Conservation (phyloP, 106 monocot genomes). For the Apostasia shenzhenica region DNA sequence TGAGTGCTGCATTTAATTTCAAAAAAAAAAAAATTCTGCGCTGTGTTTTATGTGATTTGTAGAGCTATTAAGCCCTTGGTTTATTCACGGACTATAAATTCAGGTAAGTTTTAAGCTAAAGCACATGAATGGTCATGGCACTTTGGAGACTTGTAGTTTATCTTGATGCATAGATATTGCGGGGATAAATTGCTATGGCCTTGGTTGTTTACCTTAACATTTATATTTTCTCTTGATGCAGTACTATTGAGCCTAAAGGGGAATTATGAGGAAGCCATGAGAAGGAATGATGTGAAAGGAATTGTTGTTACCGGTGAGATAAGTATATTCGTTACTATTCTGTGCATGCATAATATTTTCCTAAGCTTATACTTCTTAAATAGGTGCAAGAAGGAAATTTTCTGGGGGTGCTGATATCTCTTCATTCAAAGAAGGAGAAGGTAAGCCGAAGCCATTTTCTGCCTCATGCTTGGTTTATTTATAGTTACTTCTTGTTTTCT, state of each 20-base stretch:
- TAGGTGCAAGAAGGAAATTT: constrained; percentile 75
- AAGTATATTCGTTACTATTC: background rate
- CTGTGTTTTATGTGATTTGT: no score
- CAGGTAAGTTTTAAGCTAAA: no score
- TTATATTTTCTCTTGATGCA: constrained; percentile 5
- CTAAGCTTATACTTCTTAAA: constrained; percentile 7
- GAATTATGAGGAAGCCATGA: constrained; percentile 57
- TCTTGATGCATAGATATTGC: background rate
- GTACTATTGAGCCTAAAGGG: constrained; percentile 68
- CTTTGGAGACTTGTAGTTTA: background rate
- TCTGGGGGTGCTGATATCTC: constrained; percentile 94
- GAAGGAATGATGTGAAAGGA: constrained; percentile 76
- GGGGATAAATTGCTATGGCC: background rate
- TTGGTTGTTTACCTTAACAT: background rate
- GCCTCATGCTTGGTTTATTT: background rate
- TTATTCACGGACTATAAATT: no score
- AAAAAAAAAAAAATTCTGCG: no score
- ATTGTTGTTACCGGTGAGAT: constrained; percentile 60
- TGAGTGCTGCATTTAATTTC: no score
- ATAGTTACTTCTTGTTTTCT: constrained; percentile 9
- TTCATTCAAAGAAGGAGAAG: constrained; percentile 66
- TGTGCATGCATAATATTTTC: background rate
- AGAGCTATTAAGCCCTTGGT: no score
- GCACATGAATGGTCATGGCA: background rate
- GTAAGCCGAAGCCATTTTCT: constrained; percentile 23